Evolutionary conservation across 306 rosid species (phyloP), one percentile per base, ranked within the genome.

Genomic region (Ormosia semicastrata): DNA sequence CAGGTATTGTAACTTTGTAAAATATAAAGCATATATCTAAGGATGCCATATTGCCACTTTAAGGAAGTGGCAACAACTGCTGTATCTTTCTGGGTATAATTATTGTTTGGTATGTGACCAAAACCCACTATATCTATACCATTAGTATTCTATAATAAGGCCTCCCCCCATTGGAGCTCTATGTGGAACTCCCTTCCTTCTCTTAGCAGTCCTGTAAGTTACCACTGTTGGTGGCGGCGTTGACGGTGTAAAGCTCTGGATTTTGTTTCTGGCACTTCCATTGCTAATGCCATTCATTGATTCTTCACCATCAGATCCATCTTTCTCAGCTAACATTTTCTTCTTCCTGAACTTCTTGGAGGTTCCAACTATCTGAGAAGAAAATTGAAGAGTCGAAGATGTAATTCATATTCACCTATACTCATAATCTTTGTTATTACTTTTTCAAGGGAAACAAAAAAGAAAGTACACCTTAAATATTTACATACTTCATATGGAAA

Each of bases 161-260:
- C 87, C 89, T 68, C 83, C 93, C 13, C 89, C 93, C 87, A 88
- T 82, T 65, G 93, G 93, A 52, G 93, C 53, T 63, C 93, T 74
- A 56, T 79, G 91, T 41, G 93, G 93, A 15, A 86, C 44, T 66
- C 93, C 93, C 79, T 90, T 90, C 75, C 93, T 86, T 50, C 93
- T 88, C 85, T 86, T 88, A 80, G 85, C 83, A 73, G 79, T 82
- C 50, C 87, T 71, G 89, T 78, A 86, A 47, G 29, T 89, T 41
- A 81, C 52, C 8, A 71, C 76, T 2, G 79, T 87, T 17, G 93
- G 89, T 7, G 91, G 93, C 0, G 93, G 93, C 2, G 93, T 90
- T 24, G 91, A 86, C 0, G 93, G 93, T 43, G 90, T 79, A 71
- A 90, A 90, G 83, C 91, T 86, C 49, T 78, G 87, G n/a, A 77